A percentile compares a stretch with the other conserved stretches of the same genome.
Conservation (phyloP, 345 rosid species). For the Euphorbia peplus region DNA sequence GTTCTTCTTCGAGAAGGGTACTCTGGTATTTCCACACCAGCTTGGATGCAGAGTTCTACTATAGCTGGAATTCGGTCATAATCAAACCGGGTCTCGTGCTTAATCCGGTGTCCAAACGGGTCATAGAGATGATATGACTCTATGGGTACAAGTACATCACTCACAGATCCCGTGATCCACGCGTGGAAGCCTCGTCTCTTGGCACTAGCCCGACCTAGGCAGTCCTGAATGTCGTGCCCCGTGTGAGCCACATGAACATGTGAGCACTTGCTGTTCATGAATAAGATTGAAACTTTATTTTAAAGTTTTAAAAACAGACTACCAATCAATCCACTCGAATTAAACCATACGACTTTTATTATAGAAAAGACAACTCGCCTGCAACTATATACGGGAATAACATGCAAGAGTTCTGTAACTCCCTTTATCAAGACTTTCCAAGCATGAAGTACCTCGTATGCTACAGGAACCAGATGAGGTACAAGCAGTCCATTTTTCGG, state of each 20-base stretch:
- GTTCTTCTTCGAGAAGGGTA: conserved; percentile 81
- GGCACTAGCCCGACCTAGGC: conserved; percentile 44
- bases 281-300: conserved; percentile 3
- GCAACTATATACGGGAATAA: conserved; percentile 76
- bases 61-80: conserved; percentile 82
- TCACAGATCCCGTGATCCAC: conserved; percentile 73
- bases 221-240: conserved; percentile 65
- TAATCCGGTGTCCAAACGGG: conserved; percentile 74
- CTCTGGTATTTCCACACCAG: conserved; percentile 77
- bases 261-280: conserved; percentile 59
- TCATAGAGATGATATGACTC: conserved; percentile 87
- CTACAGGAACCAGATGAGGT: conserved; percentile 65
- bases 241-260: conserved; percentile 69
- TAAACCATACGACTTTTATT: background rate
- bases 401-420: conserved; percentile 69
- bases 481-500: conserved; percentile 84
- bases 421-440: conserved; percentile 83
- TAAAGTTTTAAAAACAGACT: background rate
- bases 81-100: conserved; percentile 75
- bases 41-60: conserved; percentile 87
- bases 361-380: conserved; percentile 31
- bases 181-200: conserved; percentile 55
- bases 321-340: background rate
- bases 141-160: conserved; percentile 69
- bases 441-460: conserved; percentile 61